Percentiles rank a stretch among this genome's conserved stretches.
These are phyloP conservation scores for Hymenochaete sp. DNA, from an alignment of 1,284 basidiomycete genomes.

Conservation along the genomic window DNA sequence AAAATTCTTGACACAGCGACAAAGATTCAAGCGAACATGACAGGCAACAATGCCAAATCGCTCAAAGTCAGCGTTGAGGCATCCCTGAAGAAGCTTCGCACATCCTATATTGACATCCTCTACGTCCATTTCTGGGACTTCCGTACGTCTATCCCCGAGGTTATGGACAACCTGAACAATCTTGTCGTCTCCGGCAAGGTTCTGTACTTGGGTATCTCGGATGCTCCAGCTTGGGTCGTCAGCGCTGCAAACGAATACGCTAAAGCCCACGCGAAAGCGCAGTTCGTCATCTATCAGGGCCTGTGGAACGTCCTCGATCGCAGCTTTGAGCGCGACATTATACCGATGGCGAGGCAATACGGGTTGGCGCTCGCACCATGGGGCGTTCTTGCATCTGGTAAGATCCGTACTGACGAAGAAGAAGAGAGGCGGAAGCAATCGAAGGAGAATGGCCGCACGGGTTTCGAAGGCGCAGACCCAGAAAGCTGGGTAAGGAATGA, in stretches of 20 bases:
- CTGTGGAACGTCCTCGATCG: conserved; percentile 39
- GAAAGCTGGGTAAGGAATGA: conserved; percentile 17
- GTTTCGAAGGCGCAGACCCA: neutral
- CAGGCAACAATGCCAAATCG: conserved; percentile 30
- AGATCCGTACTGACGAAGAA: conserved; percentile 20
- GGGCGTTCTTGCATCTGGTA: conserved; percentile 24
- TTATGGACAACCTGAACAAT: conserved; percentile 37
- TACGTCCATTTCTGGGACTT: conserved; percentile 34
- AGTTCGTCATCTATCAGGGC: conserved; percentile 47
- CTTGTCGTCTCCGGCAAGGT: conserved; percentile 36
- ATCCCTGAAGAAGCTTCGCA: conserved; percentile 35
- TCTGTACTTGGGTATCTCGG: conserved; percentile 30
- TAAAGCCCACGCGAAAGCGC: conserved; percentile 35
- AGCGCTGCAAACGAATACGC: conserved; percentile 29
- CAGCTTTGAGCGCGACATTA: conserved; percentile 43
- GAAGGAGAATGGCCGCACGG: conserved; percentile 19
- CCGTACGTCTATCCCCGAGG: conserved; percentile 33
- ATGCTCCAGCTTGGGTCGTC: conserved; percentile 26
- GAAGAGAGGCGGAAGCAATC: conserved; percentile 18
- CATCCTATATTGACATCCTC: conserved; percentile 30
- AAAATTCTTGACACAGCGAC: conserved; percentile 20
- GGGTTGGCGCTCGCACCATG: conserved; percentile 29
- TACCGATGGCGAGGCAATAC: conserved; percentile 39
- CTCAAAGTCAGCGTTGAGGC: conserved; percentile 27
- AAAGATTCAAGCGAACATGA: conserved; percentile 25